A percentile compares a stretch with the other conserved stretches of the same genome.
Evolutionary conservation across 2,329 filamentous ascomycete genomes (phyloP).

Genomic region (Zymoseptoria tritici): DNA sequence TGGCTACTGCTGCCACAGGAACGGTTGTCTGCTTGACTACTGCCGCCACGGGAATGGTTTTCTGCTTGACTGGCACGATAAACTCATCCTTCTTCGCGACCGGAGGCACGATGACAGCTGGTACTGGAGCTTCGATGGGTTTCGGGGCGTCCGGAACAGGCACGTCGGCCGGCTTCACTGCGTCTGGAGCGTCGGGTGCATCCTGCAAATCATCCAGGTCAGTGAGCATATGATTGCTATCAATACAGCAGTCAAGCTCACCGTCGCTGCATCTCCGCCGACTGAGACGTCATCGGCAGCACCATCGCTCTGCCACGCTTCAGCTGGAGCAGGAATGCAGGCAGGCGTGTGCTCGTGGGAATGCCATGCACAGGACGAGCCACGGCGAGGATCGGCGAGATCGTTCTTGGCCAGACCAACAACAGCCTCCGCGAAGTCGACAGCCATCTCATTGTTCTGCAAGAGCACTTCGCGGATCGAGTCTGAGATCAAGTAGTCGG

Average conservation of each 20-base stretch:
- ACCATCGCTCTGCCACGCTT: constrained; percentile 17
- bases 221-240: not conserved
- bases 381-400: constrained; percentile 25
- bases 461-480: constrained; percentile 21
- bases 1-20: not conserved
- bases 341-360: constrained; percentile 17
- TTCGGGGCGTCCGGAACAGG: not conserved
- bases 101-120: not conserved
- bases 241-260: not conserved
- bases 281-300: not conserved
- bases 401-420: constrained; percentile 22
- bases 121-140: not conserved
- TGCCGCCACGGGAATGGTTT: not conserved
- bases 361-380: constrained; percentile 25
- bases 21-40: not conserved
- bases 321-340: constrained; percentile 6
- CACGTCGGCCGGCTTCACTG: not conserved
- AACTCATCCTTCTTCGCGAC: not conserved
- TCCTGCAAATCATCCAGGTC: not conserved
- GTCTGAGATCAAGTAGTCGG: constrained; percentile 18
- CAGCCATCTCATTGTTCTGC: constrained; percentile 21
- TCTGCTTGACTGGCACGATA: not conserved
- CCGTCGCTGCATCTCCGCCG: not conserved
- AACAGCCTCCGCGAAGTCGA: constrained; percentile 26
- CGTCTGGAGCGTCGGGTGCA: not conserved